Percentiles rank a stretch among this genome's conserved stretches.
Conservation (phyloP, 495 filamentous ascomycete genomes). For the Lasiosphaeria ovina region DNA sequence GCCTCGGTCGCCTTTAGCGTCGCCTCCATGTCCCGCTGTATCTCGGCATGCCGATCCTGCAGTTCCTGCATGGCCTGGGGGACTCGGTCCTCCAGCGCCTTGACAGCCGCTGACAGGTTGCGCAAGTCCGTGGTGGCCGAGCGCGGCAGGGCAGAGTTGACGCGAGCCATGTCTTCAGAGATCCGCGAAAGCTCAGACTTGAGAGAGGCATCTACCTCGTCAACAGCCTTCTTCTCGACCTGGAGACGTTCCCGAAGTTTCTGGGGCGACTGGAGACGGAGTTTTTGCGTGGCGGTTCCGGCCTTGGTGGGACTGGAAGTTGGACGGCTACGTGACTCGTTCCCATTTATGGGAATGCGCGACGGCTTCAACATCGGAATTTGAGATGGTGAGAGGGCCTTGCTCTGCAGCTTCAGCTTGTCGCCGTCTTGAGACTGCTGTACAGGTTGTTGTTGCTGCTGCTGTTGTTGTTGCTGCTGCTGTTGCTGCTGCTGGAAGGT, state of each 20-base stretch:
- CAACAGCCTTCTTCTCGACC: slow-evolving; percentile 71
- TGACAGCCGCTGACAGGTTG: slow-evolving; percentile 55
- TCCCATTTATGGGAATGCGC: slow-evolving; percentile 21
- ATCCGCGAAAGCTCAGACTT: slow-evolving; percentile 79
- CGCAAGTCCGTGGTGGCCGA: slow-evolving; percentile 41
- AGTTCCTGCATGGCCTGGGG: slow-evolving; percentile 62
- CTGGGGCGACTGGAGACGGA: slow-evolving; percentile 85
- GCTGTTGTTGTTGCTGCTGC: background rate
- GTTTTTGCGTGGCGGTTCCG: slow-evolving; percentile 52
- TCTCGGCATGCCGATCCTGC: slow-evolving; percentile 53
- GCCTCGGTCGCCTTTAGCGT: slow-evolving; percentile 68
- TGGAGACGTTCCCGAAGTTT: slow-evolving; percentile 89
- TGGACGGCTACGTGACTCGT: slow-evolving; percentile 22
- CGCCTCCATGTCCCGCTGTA: slow-evolving; percentile 67
- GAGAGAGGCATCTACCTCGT: slow-evolving; percentile 63
- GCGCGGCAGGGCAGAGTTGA: slow-evolving; percentile 49
- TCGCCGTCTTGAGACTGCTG: slow-evolving; percentile 6
- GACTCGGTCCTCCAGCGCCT: slow-evolving; percentile 62
- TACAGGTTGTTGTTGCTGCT: slow-evolving; percentile 7
- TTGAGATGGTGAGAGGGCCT: slow-evolving; percentile 45
- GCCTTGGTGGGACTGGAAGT: background rate
- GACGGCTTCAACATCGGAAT: slow-evolving; percentile 45
- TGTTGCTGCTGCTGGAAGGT: slow-evolving; percentile 20
- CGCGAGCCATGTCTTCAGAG: slow-evolving; percentile 71
- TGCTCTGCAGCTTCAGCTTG: slow-evolving; percentile 31